Evolutionary conservation across 2,329 filamentous ascomycete genomes (phyloP).

Genomic region (Phymatotrichopsis omnivora): DNA sequence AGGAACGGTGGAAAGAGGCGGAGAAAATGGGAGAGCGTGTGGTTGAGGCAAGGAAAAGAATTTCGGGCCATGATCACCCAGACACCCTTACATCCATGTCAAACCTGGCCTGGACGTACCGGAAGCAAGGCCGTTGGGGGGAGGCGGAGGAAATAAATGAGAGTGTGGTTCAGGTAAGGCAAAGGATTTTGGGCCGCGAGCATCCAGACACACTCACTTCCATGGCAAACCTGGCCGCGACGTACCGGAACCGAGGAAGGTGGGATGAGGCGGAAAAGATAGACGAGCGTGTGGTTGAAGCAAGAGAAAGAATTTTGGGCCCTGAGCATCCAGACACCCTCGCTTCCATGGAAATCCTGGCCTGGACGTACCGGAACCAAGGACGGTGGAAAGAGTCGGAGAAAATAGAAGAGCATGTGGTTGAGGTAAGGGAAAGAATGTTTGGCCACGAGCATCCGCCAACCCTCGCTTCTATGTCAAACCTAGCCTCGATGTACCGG

Average conservation of each 20-base stretch:
- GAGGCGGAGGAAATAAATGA: slow-evolving; percentile 13
- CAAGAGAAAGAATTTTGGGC: slow-evolving; percentile 6
- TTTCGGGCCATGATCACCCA: background rate
- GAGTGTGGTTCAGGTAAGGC: slow-evolving; percentile 4
- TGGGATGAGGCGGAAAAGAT: slow-evolving; percentile 6
- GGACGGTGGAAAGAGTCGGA: too few species aligned
- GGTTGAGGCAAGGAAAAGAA: slow-evolving; percentile 2
- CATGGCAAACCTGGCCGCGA: slow-evolving; percentile 11
- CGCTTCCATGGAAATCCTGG: slow-evolving; percentile 6
- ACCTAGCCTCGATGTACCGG: too few species aligned
- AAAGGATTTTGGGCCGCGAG: slow-evolving; percentile 3
- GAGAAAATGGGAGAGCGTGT: background rate
- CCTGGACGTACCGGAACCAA: slow-evolving; percentile 11
- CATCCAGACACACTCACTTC: slow-evolving; percentile 6
- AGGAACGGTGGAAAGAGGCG: background rate
- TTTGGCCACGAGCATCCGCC: too few species aligned
- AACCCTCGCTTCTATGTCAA: too few species aligned
- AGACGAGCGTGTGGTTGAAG: background rate
- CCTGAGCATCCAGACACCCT: slow-evolving; percentile 14
- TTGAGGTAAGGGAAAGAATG: too few species aligned
- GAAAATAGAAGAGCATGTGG: too few species aligned
- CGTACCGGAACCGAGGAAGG: slow-evolving; percentile 2
- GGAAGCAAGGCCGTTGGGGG: slow-evolving; percentile 1
- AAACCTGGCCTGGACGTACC: slow-evolving; percentile 8
- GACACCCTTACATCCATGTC: slow-evolving; percentile 1